phyloP scores from a whole-genome alignment of 768 basidiomycete genomes.

The Termitomyces sp. region DNA sequence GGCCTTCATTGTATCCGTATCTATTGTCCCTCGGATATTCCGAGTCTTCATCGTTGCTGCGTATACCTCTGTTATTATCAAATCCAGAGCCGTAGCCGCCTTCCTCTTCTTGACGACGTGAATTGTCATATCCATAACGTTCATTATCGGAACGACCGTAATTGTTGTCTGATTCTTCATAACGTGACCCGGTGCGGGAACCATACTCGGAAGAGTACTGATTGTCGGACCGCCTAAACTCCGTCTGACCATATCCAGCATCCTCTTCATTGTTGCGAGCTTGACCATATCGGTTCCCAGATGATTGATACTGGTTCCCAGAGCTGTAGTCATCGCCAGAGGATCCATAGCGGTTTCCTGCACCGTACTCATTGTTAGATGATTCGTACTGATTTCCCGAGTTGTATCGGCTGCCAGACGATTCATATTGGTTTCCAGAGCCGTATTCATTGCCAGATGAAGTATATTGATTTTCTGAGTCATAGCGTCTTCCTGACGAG shows the following conservation, averaged over 20 bases:
- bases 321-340: not conserved
- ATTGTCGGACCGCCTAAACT: constrained; percentile 3
- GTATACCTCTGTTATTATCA: not conserved
- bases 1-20: constrained; percentile 9
- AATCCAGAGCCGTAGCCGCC: not conserved
- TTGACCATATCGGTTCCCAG: not conserved
- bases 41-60: not conserved
- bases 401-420: constrained; percentile 5
- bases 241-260: constrained; percentile 2
- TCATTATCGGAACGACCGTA: not conserved
- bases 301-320: not conserved
- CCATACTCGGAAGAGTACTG: constrained; percentile 4
- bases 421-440: not conserved
- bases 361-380: not conserved
- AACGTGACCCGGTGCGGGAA: not conserved
- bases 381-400: constrained; percentile 2
- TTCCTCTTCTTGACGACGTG: not conserved
- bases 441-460: not conserved
- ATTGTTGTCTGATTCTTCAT: not conserved
- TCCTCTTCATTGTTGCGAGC: not conserved
- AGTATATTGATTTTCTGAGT: constrained; percentile 3
- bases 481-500: constrained; percentile 1
- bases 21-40: constrained; percentile 1
- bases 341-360: constrained; percentile 4
- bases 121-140: not conserved